A percentile compares a stretch with the other conserved stretches of the same genome.
Evolutionary conservation across 495 filamentous ascomycete genomes (phyloP).

Genomic region (Neurospora discreta): DNA sequence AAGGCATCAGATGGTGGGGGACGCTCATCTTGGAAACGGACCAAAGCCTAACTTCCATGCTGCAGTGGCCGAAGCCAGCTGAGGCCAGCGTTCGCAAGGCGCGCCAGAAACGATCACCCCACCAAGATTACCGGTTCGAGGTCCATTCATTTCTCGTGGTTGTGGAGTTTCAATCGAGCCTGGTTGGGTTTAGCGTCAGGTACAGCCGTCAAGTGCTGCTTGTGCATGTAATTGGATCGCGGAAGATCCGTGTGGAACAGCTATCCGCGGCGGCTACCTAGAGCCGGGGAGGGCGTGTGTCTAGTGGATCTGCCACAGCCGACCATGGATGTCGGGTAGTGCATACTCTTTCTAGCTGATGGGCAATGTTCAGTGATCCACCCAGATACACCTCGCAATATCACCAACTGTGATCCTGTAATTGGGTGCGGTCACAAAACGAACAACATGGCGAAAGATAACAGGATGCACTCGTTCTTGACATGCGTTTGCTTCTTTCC

Average conservation of each 20-base stretch:
- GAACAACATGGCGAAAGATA: neutral
- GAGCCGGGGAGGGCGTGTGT: neutral
- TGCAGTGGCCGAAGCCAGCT: neutral
- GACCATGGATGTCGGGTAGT: too few species aligned
- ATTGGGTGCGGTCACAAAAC: neutral
- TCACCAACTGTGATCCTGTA: neutral
- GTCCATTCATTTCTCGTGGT: conserved; percentile 1
- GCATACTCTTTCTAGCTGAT: neutral
- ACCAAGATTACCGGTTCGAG: conserved; percentile 9
- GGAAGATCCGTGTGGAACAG: conserved; percentile 29
- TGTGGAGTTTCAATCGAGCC: conserved; percentile 4
- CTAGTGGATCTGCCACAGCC: neutral
- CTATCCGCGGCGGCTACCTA: conserved; percentile 2
- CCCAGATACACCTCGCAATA: neutral
- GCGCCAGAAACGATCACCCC: neutral
- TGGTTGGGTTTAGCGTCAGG: conserved; percentile 32
- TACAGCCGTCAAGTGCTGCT: conserved; percentile 17
- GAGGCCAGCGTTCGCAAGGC: neutral
- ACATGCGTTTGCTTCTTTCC: neutral
- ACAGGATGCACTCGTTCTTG: neutral
- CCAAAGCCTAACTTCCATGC: neutral
- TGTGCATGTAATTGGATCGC: conserved; percentile 31
- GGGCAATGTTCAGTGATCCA: neutral
- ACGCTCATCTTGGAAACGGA: neutral
- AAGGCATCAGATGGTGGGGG: neutral